Base-by-base conservation (phyloP, 306 rosid species). In the Malus orientalis region DNA sequence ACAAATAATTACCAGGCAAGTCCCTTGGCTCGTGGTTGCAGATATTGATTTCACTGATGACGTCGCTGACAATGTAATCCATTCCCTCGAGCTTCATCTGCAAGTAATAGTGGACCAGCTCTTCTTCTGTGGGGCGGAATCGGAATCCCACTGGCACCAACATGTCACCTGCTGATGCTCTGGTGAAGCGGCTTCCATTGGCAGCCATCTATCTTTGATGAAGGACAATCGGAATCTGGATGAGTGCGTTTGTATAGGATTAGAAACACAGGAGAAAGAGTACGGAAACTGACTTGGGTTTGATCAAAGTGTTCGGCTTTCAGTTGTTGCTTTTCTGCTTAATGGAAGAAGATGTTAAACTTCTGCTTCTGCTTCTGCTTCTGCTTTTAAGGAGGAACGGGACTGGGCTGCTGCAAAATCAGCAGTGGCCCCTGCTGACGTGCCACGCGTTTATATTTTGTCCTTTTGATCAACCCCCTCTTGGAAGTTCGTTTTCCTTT, bases 91-190 rank as follows among this genome's bases (percentile, higher is more conserved):
- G 12, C 82, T 90, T 94, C 25, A 70, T 67, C 76, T 64, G 84
- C 22, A 94, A 74, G 76, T 77, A 36, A 36, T 36, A 36, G 42
- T 0, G 10, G 42, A 36, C 0, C 42, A 36, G 42, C 9, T 36
- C 42, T 36, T 83, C 88, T 12, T 91, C 97, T 0, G 91, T 88
- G 11, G 98, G 97, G 5, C 30, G 76, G 77, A 91, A 91, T 59
- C 96, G 76, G 85, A 19, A 91, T 40, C 95, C 97, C 1, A 82
- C 84, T 10, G 88, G 89, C 63, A 80, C 1, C 22, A 0, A 15
- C 11, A 3, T 16, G 30, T 8, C 19, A 25, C 7, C 30, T 11
- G 2, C 29, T 36, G 40, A 4, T 45, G 1, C 6, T 47, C 53
- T 15, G 1, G 54, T 49, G 54, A 49, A 4, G 54, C 0, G 54